Base-by-base conservation (phyloP, 805 yeast genomes). In the Metschnikowia sp. region DNA sequence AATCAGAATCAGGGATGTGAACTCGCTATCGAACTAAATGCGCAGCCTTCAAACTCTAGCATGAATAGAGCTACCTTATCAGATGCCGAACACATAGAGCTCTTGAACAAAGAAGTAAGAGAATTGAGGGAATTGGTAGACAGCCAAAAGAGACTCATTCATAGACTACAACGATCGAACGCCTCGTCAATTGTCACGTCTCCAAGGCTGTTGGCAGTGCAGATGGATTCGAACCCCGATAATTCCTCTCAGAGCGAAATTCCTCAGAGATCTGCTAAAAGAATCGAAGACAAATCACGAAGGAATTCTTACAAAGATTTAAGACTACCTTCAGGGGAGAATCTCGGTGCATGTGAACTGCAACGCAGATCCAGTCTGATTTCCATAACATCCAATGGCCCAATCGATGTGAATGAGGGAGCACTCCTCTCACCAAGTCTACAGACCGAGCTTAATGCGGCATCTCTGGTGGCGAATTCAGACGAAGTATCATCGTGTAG, bases 21-120 rank as follows among this genome's bases (percentile, higher is more conserved):
- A 35, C 15, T 15, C 12, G 18, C n/a, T 12, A 28, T 30, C 30
- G 29, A 35, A 34, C 30, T 13, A 30, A 18, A 15, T 18, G 11
- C 30, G 28, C 52, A 58, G 18, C 75, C 76, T 3, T 69, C 74
- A 5, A 62, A 70, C 48, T 68, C 71, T 3, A 50, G 52, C 18
- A 71, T 71, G 44, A 70, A 72, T 49, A 51, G 74, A 36, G 56
- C 63, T 11, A 34, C 45, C 9, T 50, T 68, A 15, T 45, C 65
- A 10, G 69, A 62, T 41, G 51, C 45, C 4, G 68, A 70, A 41
- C 69, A 48, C 51, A 69, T 69, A 30, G 73, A 70, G 44, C 67
- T 58, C 35, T 55, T 72, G 33, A 39, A 44, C 13, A 10, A 18
- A 8, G 36, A 32, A 36, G 42, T 41, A 12, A 10, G 31, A 9